These are phyloP conservation scores for Orobanche coerulescens DNA, from an alignment of 257 asterid genomes.

Conservation along the genomic window DNA sequence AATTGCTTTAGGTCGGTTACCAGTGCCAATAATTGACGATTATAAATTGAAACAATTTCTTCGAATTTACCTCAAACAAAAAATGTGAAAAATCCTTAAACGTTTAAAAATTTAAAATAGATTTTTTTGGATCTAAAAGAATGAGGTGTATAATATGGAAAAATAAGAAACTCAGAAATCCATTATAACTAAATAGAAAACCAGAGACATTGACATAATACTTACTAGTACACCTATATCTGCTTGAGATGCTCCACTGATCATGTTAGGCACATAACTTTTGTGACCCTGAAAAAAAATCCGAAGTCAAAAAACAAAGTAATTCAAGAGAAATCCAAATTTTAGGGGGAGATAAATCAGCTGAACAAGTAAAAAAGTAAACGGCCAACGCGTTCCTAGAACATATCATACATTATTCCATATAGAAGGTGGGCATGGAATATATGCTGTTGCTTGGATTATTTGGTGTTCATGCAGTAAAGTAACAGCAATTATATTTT, in stretches of 20 bases:
- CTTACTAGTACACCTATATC: slow-evolving; percentile 90
- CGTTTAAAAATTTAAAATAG: no score
- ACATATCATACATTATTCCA: background rate
- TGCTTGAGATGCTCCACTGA: slow-evolving; percentile 98
- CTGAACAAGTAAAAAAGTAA: background rate
- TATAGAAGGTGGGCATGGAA: background rate
- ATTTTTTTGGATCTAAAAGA: no score
- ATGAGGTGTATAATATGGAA: no score
- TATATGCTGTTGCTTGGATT: background rate
- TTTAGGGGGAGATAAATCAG: background rate
- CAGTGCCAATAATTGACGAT: no score
- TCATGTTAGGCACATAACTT: slow-evolving; percentile 96
- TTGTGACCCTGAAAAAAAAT: slow-evolving; percentile 68
- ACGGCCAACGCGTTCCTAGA: background rate
- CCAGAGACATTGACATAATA: background rate
- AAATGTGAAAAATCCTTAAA: no score
- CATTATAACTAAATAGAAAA: background rate
- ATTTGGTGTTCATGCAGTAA: background rate
- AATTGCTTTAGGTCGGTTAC: no score
- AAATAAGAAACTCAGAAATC: no score
- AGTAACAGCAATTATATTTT: background rate
- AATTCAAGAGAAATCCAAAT: background rate
- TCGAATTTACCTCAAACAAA: no score
- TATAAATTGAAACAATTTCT: no score
- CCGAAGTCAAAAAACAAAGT: background rate